These are phyloP conservation scores for Heliamphora ciliata DNA, from an alignment of 179 eudicot species.

Conservation along the genomic window DNA sequence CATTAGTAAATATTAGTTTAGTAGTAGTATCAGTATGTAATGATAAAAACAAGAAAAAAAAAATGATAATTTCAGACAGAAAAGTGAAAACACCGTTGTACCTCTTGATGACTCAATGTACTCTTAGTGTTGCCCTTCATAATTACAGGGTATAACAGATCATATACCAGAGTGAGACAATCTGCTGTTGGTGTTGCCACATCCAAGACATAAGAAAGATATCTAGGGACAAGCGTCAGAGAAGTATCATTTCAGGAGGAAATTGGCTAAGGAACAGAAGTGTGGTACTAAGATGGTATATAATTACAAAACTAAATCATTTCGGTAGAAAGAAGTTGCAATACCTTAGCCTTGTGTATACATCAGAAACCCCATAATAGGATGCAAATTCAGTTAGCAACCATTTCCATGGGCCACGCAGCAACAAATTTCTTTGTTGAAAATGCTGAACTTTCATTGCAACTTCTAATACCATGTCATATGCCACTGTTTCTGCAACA, in stretches of 20 bases:
- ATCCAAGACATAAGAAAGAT: slow-evolving; percentile 95
- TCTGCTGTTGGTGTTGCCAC: slow-evolving; percentile 99
- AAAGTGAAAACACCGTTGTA: slow-evolving; percentile 18
- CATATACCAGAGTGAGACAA: slow-evolving; percentile 76
- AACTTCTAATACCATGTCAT: slow-evolving; percentile 80
- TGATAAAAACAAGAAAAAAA: background rate
- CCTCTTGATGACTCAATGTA: slow-evolving; percentile 95
- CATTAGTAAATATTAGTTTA: background rate
- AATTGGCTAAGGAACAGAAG: background rate
- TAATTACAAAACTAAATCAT: slow-evolving; percentile 3
- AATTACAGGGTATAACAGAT: slow-evolving; percentile 70
- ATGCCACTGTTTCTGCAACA: slow-evolving; percentile 96
- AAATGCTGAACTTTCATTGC: slow-evolving; percentile 93
- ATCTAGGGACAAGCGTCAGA: slow-evolving; percentile 37
- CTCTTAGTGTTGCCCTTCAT: slow-evolving; percentile 61
- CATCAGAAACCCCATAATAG: slow-evolving; percentile 89
- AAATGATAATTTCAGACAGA: background rate
- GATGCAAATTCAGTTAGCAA: slow-evolving; percentile 79
- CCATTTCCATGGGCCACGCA: slow-evolving; percentile 96
- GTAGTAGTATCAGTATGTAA: background rate
- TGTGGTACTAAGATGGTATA: background rate
- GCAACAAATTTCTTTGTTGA: slow-evolving; percentile 70
- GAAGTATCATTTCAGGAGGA: background rate
- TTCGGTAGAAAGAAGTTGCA: slow-evolving; percentile 9
- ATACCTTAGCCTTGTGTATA: slow-evolving; percentile 85